Base-by-base conservation (phyloP, 345 rosid species). In the Salix udensis region DNA sequence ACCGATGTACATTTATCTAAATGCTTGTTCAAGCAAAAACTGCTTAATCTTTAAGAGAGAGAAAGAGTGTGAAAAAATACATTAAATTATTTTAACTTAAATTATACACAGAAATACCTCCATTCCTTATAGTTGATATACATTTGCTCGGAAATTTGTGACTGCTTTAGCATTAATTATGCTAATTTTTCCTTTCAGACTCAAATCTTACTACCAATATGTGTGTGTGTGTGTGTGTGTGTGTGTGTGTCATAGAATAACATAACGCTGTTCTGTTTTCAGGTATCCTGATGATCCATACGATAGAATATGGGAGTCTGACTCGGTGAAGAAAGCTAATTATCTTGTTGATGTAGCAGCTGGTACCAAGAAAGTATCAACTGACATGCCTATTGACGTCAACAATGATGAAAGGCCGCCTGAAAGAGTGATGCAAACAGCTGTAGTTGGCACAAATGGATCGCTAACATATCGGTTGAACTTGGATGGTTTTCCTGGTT, bases 281-380 rank as follows among this genome's bases (percentile, higher is more conserved):
- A 90, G 95, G 94, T 96, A 91, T 81, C 99, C 99, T 19, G 97
- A 96, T 80, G 99, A 96, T 76, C 96, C 98, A 2, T 96, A 86
- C 67, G 99, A 96, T 69, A 90, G 99, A 82, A 88, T 94, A 78
- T 96, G 99, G 99, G 89, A 90, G 74, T 96, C 99, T 44, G 99
- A 96, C 81, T 82, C 83, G 53, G 18, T 82, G 74, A 94, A 87
- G 85, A 96, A 81, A 70, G 91, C 98, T 79, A 96, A 96, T 80
- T 94, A 84, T 80, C 94, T 94, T 50, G 99, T 96, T 19, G 98
- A 96, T 86, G 98, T 96, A 73, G 98, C 99, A 70, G 82, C 83
- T 68, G 99, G 99, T 74, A 96, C 99, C 24, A 68, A 60, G 82
- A 84, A 82, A 73, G 88, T 96, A 42, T 94, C 97, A 9, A 96